Conservation (phyloP, 805 yeast genomes). For the Starmerella vaccinii region DNA sequence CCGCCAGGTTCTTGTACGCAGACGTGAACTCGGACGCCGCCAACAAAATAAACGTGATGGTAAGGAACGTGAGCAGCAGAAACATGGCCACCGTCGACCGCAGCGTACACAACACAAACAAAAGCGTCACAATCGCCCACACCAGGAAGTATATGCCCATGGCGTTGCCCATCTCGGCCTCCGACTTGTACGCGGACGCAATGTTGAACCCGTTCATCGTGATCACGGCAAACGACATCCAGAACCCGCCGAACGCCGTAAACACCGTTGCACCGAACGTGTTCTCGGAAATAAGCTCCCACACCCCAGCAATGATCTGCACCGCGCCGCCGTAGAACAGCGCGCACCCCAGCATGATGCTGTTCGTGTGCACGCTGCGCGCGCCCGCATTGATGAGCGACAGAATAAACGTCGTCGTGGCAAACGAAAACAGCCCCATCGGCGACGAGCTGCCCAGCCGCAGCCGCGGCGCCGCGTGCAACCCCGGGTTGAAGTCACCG, state of each 20-base stretch:
- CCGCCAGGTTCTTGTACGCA: conserved; percentile 9
- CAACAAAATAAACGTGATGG: conserved; percentile 46
- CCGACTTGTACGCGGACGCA: conserved; percentile 33
- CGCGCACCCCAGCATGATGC: conserved; percentile 50
- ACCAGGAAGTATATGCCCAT: conserved; percentile 51
- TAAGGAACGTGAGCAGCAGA: conserved; percentile 43
- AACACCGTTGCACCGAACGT: conserved; percentile 51
- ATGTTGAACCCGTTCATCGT: conserved; percentile 44
- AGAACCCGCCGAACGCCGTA: conserved; percentile 46
- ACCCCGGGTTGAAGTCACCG: conserved; percentile 41
- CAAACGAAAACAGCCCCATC: conserved; percentile 50
- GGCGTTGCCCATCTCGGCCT: conserved; percentile 35
- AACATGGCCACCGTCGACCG: conserved; percentile 59
- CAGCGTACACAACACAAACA: conserved; percentile 44
- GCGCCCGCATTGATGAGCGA: conserved; percentile 47
- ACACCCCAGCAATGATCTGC: conserved; percentile 57
- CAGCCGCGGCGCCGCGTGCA: conserved; percentile 35
- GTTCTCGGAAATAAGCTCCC: conserved; percentile 55
- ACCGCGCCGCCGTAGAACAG: conserved; percentile 55
- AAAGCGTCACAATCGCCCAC: conserved; percentile 54
- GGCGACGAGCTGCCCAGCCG: conserved; percentile 58
- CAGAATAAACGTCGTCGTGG: conserved; percentile 51
- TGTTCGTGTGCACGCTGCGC: conserved; percentile 45
- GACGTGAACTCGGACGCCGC: conserved; percentile 41
- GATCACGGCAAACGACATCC: conserved; percentile 56